These are phyloP conservation scores for Clavispora asparagi DNA, from an alignment of 805 yeast genomes.

Conservation along the genomic window DNA sequence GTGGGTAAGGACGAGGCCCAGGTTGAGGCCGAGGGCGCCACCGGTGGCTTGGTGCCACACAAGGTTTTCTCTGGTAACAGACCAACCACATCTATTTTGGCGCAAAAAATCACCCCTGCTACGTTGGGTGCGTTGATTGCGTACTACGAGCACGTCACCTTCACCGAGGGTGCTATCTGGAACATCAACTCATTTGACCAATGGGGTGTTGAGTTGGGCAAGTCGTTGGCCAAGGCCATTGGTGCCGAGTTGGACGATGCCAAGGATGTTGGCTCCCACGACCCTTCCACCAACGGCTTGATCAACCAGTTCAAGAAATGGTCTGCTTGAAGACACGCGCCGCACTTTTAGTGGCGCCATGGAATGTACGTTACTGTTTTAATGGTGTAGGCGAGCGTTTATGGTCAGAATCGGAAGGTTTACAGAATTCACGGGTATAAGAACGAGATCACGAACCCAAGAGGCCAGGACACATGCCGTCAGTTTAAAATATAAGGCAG, in stretches of 20 bases:
- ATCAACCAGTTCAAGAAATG: constrained; percentile 94
- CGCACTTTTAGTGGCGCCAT: constrained; percentile 1
- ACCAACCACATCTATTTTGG: constrained; percentile 96
- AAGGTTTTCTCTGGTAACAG: constrained; percentile 97
- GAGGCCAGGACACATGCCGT: too few relatives aligned
- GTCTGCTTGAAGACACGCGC: constrained; percentile 30
- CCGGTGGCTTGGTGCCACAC: constrained; percentile 86
- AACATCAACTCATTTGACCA: constrained; percentile 99
- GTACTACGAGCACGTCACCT: constrained; percentile 95
- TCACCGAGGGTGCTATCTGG: constrained; percentile 99
- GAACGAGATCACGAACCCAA: too few relatives aligned
- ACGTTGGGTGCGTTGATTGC: constrained; percentile 94
- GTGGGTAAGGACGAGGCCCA: constrained; percentile 85
- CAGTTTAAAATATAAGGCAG: too few relatives aligned
- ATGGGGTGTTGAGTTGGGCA: constrained; percentile 99
- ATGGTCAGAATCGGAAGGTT: too few relatives aligned
- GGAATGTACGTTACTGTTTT: not conserved
- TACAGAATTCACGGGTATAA: too few relatives aligned
- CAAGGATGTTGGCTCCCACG: constrained; percentile 61
- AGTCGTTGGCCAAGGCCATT: constrained; percentile 93
- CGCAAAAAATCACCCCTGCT: constrained; percentile 95
- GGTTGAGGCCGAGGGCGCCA: constrained; percentile 85
- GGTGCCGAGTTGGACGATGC: constrained; percentile 77
- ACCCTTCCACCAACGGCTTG: constrained; percentile 85
- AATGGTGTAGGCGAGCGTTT: too few relatives aligned